Base-by-base conservation (phyloP, 257 asterid species). In the Solanum bukasovii region DNA sequence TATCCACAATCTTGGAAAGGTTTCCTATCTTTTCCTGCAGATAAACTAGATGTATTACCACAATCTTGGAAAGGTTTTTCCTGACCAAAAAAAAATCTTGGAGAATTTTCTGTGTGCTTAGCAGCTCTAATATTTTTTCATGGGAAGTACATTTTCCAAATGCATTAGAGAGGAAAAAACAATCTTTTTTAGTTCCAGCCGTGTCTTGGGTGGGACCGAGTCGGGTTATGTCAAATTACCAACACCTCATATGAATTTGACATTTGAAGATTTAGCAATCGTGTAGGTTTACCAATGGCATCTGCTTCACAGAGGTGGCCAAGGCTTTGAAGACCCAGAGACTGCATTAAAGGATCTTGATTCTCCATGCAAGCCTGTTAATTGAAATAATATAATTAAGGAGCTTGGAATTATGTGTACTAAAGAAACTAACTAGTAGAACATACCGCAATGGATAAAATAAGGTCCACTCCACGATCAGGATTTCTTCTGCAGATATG, bases 221-320 rank as follows among this genome's bases (percentile, higher is more conserved):
- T 13, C 27, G 70, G 86, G 9, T 82, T 49, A 31, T 49, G 86
- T 29, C 67, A 79, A 79, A 44, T 79, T 18, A 46, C 42, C 85
- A 82, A 49, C 85, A 82, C 6, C 70, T 18, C 42, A 16, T 31
- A 82, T 9, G 70, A 82, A 82, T 16, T 49, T 49, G 86, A 82
- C 86, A 18, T 49, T 49, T 82, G 70, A 49, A 82, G 70, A 49
- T 18, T 46, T 82, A 86, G 27, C n/a, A 42, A 88, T 46, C 88
- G 81, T 10, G 84, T 38, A 77, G 75, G 21, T 84, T 90, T 93
- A 97, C 99, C 99, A 79, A 97, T 92, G 63, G 93, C 98, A 91
- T 97, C 99, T 56, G 99, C 98, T 93, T 94, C 98, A 92, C 99
- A 97, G 65, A 97, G 98, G 93, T 96, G 96, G 84, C 96, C 96